Evolutionary conservation across 2,329 filamentous ascomycete genomes (phyloP), one percentile per base, ranked within the genome.

Genomic region (Ophiostoma australiae): DNA sequence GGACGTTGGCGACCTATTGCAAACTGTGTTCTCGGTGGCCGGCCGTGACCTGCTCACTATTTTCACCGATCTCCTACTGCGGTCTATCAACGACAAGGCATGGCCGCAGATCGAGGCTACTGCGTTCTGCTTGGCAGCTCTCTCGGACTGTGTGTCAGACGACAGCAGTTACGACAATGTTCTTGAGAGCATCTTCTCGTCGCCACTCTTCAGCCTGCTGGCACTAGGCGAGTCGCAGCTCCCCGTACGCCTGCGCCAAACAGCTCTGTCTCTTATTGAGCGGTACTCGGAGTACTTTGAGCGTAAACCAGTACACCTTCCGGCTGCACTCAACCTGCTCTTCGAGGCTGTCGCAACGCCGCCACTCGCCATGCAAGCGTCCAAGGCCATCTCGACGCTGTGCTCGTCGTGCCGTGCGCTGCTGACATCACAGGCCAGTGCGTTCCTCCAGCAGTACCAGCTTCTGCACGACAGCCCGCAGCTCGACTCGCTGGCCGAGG

Each of bases 241-340:
- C 13, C 89, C 90, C 0, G 80, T 86, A 4, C 85, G 89, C 70
- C 85, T 89, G 23, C 85, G 88, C 68, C 88, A 91, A 75, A 90
- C 90, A 0, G 89, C 89, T 48, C 84, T 94, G 39, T 85, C 86
- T 66, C 80, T 92, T 58, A 88, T 94, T 58, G 90, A 91, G 74
- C 85, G 87, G 35, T 93, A 92, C 76, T 88, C 90, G 5, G 87
- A 89, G 70, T 95, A 92, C 79, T 94, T 96, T 78, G 86, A 91
- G 75, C 85, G 88, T 31, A 88, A 92, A 76, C 82, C 88, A 1
- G 83, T 86, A 41, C 87, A 88, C 73, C 83, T 96, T 0, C 89
- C 91, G 0, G 82, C 88, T 61, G 90, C 90, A 1, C 82, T 96
- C 33, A 91, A 90, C 68, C 87, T 94, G 65, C 84, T 95, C 0